These are phyloP conservation scores for Fusarium sp. DNA, from an alignment of 2,329 filamentous ascomycete species.

Conservation along the genomic window DNA sequence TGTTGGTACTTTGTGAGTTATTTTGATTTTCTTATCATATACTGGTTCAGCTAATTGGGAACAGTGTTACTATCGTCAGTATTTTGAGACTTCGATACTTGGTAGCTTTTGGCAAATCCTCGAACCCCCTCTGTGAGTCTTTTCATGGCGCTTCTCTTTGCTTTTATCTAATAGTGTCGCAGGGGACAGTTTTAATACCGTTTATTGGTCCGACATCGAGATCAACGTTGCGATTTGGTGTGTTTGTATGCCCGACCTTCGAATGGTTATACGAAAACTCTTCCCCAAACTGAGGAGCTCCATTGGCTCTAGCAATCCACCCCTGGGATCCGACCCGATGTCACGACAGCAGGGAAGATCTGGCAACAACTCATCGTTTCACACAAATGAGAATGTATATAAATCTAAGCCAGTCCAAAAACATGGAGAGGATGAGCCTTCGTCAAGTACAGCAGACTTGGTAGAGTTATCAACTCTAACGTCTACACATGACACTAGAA, in stretches of 20 bases:
- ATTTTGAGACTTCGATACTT: constrained; percentile 18
- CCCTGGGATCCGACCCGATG: background rate
- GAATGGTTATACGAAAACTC: background rate
- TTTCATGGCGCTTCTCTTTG: rapidly evolving
- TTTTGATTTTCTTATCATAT: rapidly evolving
- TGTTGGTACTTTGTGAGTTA: constrained; percentile 14
- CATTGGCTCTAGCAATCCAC: background rate
- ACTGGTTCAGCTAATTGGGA: rapidly evolving
- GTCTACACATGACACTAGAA: background rate
- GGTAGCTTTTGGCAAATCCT: constrained; percentile 14
- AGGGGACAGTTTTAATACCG: constrained; percentile 21
- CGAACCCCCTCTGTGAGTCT: constrained; percentile 20
- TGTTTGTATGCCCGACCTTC: constrained; percentile 12
- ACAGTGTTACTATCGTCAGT: constrained; percentile 14
- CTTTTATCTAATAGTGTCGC: rapidly evolving
- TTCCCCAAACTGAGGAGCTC: background rate
- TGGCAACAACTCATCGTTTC: background rate
- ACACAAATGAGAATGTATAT: background rate
- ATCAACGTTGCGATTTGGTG: constrained; percentile 16
- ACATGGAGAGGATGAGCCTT: background rate
- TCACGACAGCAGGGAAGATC: background rate
- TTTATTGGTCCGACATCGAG: constrained; percentile 24
- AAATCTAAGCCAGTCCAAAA: background rate
- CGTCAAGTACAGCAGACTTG: background rate
- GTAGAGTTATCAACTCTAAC: background rate